Percentiles rank a stretch among this genome's conserved stretches.
phyloP scores from a whole-genome alignment of 805 yeast species.

The Candida montana region DNA sequence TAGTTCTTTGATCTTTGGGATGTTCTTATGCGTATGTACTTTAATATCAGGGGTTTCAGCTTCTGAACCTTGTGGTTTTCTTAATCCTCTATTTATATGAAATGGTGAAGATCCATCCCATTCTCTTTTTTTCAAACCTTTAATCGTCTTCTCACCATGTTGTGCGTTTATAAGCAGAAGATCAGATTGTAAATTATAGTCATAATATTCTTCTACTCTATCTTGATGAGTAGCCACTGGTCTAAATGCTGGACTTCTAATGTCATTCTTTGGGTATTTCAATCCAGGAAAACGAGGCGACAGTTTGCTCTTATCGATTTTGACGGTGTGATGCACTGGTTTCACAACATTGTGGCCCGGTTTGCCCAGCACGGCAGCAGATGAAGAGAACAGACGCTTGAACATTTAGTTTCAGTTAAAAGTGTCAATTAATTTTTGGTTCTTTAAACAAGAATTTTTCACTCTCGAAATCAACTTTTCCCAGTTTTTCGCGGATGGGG shows the following conservation, averaged over 20 bases:
- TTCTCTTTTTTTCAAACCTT: slow-evolving; percentile 69
- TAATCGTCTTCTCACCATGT: slow-evolving; percentile 47
- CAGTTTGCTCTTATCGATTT: slow-evolving; percentile 64
- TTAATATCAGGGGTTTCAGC: slow-evolving; percentile 70
- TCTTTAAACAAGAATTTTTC: slow-evolving; percentile 1
- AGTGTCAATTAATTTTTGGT: too few relatives aligned
- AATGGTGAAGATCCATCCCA: slow-evolving; percentile 91
- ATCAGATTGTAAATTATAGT: slow-evolving; percentile 70
- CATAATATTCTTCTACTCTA: slow-evolving; percentile 71
- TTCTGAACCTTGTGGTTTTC: slow-evolving; percentile 70
- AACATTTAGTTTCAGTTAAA: not conserved
- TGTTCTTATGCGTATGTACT: slow-evolving; percentile 59
- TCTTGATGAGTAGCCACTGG: slow-evolving; percentile 78
- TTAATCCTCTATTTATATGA: slow-evolving; percentile 74
- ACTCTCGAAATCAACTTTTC: not conserved
- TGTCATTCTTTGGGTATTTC: slow-evolving; percentile 63
- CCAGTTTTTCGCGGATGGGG: not conserved
- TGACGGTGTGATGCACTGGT: slow-evolving; percentile 89
- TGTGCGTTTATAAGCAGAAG: slow-evolving; percentile 69
- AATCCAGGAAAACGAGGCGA: slow-evolving; percentile 71
- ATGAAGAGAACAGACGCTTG: slow-evolving; percentile 20
- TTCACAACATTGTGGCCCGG: slow-evolving; percentile 68
- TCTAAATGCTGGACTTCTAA: slow-evolving; percentile 70
- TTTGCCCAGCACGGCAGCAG: slow-evolving; percentile 30
- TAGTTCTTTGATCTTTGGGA: slow-evolving; percentile 69